Evolutionary conservation across 1,139 yeast species (phyloP).

Genomic region (Diutina neorugosa): DNA sequence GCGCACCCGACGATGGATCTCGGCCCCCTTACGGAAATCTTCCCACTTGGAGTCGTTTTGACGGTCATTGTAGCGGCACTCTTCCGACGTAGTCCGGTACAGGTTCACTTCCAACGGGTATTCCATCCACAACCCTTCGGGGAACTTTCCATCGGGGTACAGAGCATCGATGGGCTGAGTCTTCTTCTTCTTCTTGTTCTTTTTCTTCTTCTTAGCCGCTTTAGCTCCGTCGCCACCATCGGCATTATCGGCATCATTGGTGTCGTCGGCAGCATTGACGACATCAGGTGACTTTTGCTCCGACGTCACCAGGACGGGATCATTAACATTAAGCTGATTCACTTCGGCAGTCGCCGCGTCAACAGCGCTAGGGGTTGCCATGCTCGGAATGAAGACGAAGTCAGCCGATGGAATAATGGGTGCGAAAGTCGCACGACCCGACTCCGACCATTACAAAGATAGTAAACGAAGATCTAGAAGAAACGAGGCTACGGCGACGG

Average conservation of each 20-base stretch:
- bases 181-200: slow-evolving; percentile 4
- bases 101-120: slow-evolving; percentile 62
- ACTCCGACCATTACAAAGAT: too few relatives aligned
- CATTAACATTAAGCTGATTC: neutral
- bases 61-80: slow-evolving; percentile 66
- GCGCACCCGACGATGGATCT: slow-evolving; percentile 86
- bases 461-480: too few relatives aligned
- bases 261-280: neutral
- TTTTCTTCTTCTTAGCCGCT: slow-evolving; percentile 4
- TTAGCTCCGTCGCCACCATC: neutral
- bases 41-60: slow-evolving; percentile 58
- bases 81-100: slow-evolving; percentile 76
- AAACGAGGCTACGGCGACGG: too few relatives aligned
- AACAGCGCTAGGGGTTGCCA: neutral
- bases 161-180: slow-evolving; percentile 34
- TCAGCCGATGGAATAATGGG: neutral
- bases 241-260: neutral
- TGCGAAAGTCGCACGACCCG: neutral
- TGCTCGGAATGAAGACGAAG: too few relatives aligned
- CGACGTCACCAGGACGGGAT: neutral
- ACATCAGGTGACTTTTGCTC: neutral
- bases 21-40: slow-evolving; percentile 92
- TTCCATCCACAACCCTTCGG: slow-evolving; percentile 82
- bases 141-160: slow-evolving; percentile 66
- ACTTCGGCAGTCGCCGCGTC: neutral